phyloP scores from a whole-genome alignment of 2,329 filamentous ascomycete species.

The Penicillium sp. region DNA sequence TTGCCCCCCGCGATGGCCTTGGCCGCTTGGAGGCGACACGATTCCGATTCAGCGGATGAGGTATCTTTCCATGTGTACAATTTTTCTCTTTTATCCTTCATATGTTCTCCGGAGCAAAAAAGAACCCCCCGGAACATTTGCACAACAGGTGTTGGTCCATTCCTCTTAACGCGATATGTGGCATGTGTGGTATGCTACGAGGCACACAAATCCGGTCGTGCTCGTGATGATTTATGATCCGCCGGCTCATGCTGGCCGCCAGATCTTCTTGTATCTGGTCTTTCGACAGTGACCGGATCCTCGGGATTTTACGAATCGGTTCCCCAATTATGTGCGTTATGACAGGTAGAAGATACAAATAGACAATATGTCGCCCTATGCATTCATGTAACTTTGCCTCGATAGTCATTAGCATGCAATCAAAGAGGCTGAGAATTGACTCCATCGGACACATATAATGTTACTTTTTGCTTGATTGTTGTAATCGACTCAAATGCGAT shows the following conservation, averaged over 20 bases:
- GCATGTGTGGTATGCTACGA: constrained; percentile 13
- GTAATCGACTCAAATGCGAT: too few relatives aligned
- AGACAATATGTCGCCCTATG: background rate
- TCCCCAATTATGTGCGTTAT: constrained; percentile 3
- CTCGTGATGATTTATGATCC: constrained; percentile 25
- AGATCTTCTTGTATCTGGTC: background rate
- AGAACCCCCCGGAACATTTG: constrained; percentile 19
- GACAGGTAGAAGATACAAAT: constrained; percentile 12
- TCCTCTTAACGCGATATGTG: constrained; percentile 21
- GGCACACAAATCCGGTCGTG: constrained; percentile 14
- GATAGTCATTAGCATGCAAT: too few relatives aligned
- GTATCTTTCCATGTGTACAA: constrained; percentile 11
- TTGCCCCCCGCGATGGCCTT: constrained; percentile 89
- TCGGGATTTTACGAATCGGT: background rate
- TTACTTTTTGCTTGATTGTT: too few relatives aligned
- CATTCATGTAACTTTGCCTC: background rate
- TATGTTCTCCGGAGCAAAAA: constrained; percentile 9
- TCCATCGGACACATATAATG: too few relatives aligned
- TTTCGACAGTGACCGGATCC: background rate
- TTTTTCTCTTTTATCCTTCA: constrained; percentile 1
- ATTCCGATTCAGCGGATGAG: constrained; percentile 72
- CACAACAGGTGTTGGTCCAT: constrained; percentile 23
- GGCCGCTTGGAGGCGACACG: constrained; percentile 82
- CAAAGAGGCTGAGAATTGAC: too few relatives aligned
- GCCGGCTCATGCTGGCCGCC: constrained; percentile 9